Evolutionary conservation across 2,329 filamentous ascomycete species (phyloP).

Genomic region (Drechmeria coniospora): DNA sequence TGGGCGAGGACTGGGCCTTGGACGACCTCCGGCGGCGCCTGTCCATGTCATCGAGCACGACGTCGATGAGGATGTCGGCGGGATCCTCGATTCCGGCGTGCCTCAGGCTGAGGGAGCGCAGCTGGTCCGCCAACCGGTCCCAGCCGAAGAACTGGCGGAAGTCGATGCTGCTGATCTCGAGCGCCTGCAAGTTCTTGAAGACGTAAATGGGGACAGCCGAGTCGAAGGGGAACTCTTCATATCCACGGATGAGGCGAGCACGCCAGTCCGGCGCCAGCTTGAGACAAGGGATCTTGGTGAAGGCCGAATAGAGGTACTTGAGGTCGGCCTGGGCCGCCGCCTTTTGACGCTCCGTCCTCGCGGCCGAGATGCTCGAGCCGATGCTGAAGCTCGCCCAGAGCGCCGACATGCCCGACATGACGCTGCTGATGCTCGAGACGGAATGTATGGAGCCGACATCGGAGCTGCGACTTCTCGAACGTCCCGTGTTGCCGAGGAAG

Average conservation of each 20-base stretch:
- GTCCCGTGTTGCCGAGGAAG: constrained; percentile 67
- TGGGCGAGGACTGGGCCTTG: constrained; percentile 69
- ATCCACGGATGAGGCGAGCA: constrained; percentile 76
- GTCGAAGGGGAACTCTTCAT: constrained; percentile 96
- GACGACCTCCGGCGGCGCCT: constrained; percentile 76
- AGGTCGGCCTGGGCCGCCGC: constrained; percentile 71
- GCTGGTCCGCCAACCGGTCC: constrained; percentile 83
- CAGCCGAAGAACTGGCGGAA: constrained; percentile 95
- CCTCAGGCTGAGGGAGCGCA: constrained; percentile 79
- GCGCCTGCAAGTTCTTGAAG: constrained; percentile 89
- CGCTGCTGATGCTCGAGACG: constrained; percentile 89
- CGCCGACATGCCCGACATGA: constrained; percentile 92
- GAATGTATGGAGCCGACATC: constrained; percentile 89
- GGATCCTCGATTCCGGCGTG: constrained; percentile 80
- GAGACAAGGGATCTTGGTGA: constrained; percentile 93
- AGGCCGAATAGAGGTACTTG: constrained; percentile 94
- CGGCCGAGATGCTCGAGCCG: constrained; percentile 60
- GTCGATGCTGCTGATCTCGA: constrained; percentile 91
- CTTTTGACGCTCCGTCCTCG: constrained; percentile 81
- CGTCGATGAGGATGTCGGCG: constrained; percentile 76
- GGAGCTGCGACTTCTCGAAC: constrained; percentile 61
- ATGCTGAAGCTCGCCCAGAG: constrained; percentile 84
- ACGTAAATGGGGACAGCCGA: constrained; percentile 90
- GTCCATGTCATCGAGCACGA: constrained; percentile 93
- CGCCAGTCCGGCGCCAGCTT: constrained; percentile 85